phyloP scores from a whole-genome alignment of 495 filamentous ascomycete genomes.

The Penicillium chermesinum region DNA sequence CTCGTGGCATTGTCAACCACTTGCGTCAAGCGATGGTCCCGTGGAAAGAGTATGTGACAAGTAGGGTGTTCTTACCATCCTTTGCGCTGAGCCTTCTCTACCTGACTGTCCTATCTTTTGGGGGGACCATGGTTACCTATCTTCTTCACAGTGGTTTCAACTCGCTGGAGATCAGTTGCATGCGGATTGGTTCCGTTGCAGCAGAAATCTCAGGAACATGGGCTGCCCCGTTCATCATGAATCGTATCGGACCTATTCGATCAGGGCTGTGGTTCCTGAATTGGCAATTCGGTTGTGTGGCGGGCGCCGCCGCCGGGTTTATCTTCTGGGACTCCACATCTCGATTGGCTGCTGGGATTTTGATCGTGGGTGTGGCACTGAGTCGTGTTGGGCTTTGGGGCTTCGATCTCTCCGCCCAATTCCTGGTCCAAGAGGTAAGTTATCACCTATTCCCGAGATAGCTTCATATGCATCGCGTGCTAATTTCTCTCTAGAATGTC shows the following conservation, averaged over 20 bases:
- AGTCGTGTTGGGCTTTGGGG: constrained; percentile 65
- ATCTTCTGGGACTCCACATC: constrained; percentile 31
- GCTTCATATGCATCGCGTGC: background rate
- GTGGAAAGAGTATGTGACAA: constrained; percentile 38
- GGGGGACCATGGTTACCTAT: constrained; percentile 56
- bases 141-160: constrained; percentile 52
- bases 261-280: constrained; percentile 59
- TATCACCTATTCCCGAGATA: background rate
- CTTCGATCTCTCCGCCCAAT: constrained; percentile 61
- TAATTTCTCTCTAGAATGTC: constrained; percentile 36
- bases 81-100: constrained; percentile 52
- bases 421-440: constrained; percentile 60
- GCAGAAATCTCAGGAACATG: constrained; percentile 48
- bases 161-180: constrained; percentile 46
- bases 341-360: constrained; percentile 34
- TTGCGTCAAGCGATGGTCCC: constrained; percentile 14
- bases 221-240: constrained; percentile 48
- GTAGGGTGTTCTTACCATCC: constrained; percentile 47
- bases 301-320: constrained; percentile 33
- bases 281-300: constrained; percentile 55
- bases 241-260: constrained; percentile 50
- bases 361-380: constrained; percentile 48
- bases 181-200: constrained; percentile 47
- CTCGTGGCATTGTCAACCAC: background rate
- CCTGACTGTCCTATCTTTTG: constrained; percentile 55